Conservation (phyloP, 768 basidiomycete genomes). For the Sarcodon sp. region DNA sequence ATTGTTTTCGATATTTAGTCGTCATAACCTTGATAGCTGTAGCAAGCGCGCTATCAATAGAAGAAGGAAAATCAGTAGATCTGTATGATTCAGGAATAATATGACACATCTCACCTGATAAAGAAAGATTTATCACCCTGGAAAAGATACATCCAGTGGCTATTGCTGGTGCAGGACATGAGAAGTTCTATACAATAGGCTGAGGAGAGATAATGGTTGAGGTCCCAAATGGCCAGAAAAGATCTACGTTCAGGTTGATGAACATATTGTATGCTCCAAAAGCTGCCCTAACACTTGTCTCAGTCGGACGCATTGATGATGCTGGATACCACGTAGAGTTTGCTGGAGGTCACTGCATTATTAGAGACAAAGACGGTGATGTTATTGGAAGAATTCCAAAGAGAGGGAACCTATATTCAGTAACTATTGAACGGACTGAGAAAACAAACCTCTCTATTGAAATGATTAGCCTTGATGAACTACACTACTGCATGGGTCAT, state of each 20-base stretch:
- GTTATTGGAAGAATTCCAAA: constrained; percentile 7
- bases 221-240: constrained; percentile 10
- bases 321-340: constrained; percentile 7
- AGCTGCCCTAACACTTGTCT: constrained; percentile 12
- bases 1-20: constrained; percentile 3
- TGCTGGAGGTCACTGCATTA: constrained; percentile 6
- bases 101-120: constrained; percentile 8
- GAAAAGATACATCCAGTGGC: constrained; percentile 7
- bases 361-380: constrained; percentile 4
- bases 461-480: constrained; percentile 7
- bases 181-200: constrained; percentile 11
- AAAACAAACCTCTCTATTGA: constrained; percentile 1
- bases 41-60: constrained; percentile 2
- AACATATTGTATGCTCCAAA: constrained; percentile 11
- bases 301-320: constrained; percentile 8
- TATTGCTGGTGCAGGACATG: constrained; percentile 15
- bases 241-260: constrained; percentile 1
- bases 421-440: constrained; percentile 8
- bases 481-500: constrained; percentile 23
- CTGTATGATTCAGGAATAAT: constrained; percentile 10
- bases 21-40: too few species aligned
- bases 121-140: constrained; percentile 3
- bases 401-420: constrained; percentile 10
- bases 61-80: constrained; percentile 6
- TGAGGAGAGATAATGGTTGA: constrained; percentile 11